Percentiles rank a stretch among this genome's conserved stretches.
phyloP scores from a whole-genome alignment of 306 rosid species.

The Lathyrus oleraceus region DNA sequence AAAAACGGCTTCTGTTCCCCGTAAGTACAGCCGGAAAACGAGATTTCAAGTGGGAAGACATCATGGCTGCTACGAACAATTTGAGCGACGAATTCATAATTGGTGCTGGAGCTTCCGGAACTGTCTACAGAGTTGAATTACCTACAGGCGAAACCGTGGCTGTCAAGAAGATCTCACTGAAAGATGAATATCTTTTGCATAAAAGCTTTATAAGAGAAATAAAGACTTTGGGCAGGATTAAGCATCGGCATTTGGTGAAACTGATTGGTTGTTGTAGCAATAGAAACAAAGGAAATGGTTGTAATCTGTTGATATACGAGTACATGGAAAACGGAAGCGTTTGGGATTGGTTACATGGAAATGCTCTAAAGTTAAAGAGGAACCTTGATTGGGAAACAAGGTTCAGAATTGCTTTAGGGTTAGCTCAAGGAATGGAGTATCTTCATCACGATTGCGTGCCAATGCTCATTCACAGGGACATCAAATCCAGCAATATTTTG shows the following conservation, averaged over 20 bases:
- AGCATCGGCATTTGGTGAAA: slow-evolving; percentile 90
- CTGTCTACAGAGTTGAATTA: slow-evolving; percentile 74
- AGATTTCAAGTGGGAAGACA: slow-evolving; percentile 72
- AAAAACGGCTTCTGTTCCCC: slow-evolving; percentile 52
- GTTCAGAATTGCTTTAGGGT: slow-evolving; percentile 69
- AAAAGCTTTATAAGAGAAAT: slow-evolving; percentile 78
- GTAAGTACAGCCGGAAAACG: slow-evolving; percentile 43
- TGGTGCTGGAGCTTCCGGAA: slow-evolving; percentile 91
- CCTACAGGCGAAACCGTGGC: slow-evolving; percentile 69
- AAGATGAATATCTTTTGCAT: slow-evolving; percentile 73
- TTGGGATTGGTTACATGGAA: slow-evolving; percentile 88
- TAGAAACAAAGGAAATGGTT: slow-evolving; percentile 60
- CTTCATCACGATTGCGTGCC: slow-evolving; percentile 94
- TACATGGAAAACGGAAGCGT: slow-evolving; percentile 90
- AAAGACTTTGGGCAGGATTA: slow-evolving; percentile 81
- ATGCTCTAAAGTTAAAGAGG: slow-evolving; percentile 43
- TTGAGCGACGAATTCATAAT: slow-evolving; percentile 73
- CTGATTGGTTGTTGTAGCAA: slow-evolving; percentile 83
- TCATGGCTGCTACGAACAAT: slow-evolving; percentile 76
- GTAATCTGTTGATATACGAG: slow-evolving; percentile 80
- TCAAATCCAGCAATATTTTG: slow-evolving; percentile 80
- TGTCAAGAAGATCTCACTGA: slow-evolving; percentile 69
- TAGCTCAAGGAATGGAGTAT: slow-evolving; percentile 83
- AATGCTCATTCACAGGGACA: slow-evolving; percentile 85
- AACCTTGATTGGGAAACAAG: slow-evolving; percentile 82